A percentile compares a stretch with the other conserved stretches of the same genome.
Conservation (phyloP, 768 basidiomycete genomes). For the Zangia roseola region DNA sequence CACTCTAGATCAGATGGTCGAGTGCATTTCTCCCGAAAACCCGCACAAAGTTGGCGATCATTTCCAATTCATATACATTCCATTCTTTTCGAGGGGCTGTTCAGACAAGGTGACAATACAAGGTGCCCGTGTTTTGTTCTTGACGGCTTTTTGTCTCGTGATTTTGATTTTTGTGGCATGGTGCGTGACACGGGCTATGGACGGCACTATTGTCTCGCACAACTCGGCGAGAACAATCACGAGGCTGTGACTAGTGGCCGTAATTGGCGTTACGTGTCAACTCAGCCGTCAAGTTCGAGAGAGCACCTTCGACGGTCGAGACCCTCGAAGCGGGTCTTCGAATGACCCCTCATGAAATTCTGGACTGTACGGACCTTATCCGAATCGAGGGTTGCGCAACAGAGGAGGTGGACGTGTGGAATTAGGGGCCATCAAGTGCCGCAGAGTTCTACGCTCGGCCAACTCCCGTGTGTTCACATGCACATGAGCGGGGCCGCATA, state of each 20-base stretch:
- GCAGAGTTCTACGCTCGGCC: too few species aligned
- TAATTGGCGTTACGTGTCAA: not conserved
- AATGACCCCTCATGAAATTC: too few species aligned
- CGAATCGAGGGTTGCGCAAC: conserved; percentile 10
- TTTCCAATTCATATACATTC: not conserved
- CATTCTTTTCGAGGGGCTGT: not conserved
- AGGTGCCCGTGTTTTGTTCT: too few species aligned
- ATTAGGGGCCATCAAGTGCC: not conserved
- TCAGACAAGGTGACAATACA: not conserved
- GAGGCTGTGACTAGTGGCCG: too few species aligned
- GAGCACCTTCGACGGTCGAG: conserved; percentile 8
- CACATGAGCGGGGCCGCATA: not conserved
- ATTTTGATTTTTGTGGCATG: too few species aligned
- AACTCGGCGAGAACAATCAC: too few species aligned
- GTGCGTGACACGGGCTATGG: too few species aligned
- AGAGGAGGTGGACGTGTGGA: too few species aligned
- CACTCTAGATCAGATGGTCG: conserved; percentile 8
- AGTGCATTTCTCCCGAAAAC: not conserved
- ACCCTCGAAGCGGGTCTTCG: not conserved
- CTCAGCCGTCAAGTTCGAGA: too few species aligned
- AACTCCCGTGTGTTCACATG: too few species aligned
- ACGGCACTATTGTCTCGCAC: not conserved
- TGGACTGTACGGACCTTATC: conserved; percentile 7
- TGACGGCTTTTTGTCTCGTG: too few species aligned
- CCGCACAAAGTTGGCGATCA: not conserved